phyloP scores from a whole-genome alignment of 371 early-diverging fungal species.

The Mortierella sp. region DNA sequence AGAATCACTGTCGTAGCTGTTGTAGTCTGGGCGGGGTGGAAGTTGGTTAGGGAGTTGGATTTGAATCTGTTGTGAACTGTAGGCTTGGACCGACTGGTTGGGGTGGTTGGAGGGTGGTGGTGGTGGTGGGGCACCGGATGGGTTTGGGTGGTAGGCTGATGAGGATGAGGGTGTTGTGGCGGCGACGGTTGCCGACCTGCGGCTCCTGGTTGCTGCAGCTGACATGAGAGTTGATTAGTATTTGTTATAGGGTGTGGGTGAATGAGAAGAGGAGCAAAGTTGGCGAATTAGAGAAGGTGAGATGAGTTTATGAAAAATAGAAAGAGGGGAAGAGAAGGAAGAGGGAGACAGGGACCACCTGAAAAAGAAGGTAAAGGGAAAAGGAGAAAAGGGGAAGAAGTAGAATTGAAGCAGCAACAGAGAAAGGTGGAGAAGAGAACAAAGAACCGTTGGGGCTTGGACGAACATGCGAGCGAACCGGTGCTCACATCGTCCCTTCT shows the following conservation, averaged over 20 bases:
- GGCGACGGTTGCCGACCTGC: constrained; percentile 18
- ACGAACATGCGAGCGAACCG: no score
- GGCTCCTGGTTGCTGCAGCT: constrained; percentile 20
- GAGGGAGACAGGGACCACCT: not conserved
- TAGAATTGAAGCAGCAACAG: not conserved
- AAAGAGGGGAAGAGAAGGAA: not conserved
- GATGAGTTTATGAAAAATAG: not conserved
- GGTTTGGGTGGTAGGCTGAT: not conserved
- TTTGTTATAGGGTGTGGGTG: not conserved
- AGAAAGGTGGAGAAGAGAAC: not conserved
- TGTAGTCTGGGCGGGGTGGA: not conserved
- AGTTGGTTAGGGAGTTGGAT: not conserved
- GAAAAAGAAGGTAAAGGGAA: not conserved
- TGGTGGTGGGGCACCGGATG: constrained; percentile 14
- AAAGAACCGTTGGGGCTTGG: not conserved
- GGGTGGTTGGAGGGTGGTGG: constrained; percentile 32
- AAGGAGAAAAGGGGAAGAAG: not conserved
- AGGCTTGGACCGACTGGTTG: constrained; percentile 18
- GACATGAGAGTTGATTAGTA: constrained; percentile 13
- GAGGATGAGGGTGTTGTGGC: not conserved
- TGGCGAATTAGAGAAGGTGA: not conserved
- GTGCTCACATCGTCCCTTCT: no score
- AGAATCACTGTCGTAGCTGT: not conserved
- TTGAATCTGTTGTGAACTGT: not conserved
- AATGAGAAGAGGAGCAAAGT: constrained; percentile 9